phyloP scores from a whole-genome alignment of 2,329 filamentous ascomycete species.

The Colletotrichum tanaceti region DNA sequence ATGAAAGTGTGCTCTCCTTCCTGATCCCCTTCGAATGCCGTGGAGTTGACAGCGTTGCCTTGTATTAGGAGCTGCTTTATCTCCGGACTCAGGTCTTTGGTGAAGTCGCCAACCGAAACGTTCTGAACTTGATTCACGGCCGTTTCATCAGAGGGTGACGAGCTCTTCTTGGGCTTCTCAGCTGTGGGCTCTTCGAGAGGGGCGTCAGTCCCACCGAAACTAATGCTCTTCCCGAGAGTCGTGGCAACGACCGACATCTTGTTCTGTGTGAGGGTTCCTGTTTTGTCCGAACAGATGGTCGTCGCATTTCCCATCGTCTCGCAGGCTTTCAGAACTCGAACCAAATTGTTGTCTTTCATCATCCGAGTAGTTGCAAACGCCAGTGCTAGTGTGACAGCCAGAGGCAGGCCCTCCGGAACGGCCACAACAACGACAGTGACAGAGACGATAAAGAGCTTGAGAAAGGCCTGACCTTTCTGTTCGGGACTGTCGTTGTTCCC shows the following conservation, averaged over 20 bases:
- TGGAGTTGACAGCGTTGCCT: constrained; percentile 76
- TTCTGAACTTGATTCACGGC: constrained; percentile 20
- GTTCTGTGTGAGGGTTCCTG: constrained; percentile 66
- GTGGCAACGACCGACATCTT: constrained; percentile 78
- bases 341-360: constrained; percentile 76
- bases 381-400: constrained; percentile 75
- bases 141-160: constrained; percentile 40
- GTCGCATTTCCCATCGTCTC: constrained; percentile 80
- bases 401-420: constrained; percentile 73
- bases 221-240: constrained; percentile 63
- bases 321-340: constrained; percentile 74
- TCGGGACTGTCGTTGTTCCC: constrained; percentile 59
- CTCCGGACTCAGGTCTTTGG: constrained; percentile 37
- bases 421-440: constrained; percentile 77
- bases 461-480: constrained; percentile 69
- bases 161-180: constrained; percentile 46
- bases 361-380: constrained; percentile 76
- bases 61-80: constrained; percentile 61
- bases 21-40: constrained; percentile 74
- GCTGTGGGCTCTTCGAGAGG: constrained; percentile 43
- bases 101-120: constrained; percentile 20
- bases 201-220: constrained; percentile 49
- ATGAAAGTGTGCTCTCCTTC: constrained; percentile 71
- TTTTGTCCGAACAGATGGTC: constrained; percentile 69
- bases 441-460: constrained; percentile 71